Conservation (phyloP, 2,329 filamentous ascomycete species). For the Alternaria ventricosa region DNA sequence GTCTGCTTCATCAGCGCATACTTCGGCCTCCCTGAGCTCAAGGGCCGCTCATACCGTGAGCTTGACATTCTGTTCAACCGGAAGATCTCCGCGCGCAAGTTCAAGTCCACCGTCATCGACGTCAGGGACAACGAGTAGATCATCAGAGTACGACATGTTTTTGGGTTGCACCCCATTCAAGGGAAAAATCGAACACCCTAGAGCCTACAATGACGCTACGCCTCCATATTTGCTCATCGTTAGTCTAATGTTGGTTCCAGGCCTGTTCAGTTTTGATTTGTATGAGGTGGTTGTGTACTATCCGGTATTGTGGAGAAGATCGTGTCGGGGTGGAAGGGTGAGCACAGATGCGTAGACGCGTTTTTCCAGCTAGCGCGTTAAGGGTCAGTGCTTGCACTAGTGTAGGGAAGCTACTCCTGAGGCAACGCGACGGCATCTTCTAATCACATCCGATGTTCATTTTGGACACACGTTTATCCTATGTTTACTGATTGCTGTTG, state of each 20-base stretch:
- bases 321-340: neutral
- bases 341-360: neutral
- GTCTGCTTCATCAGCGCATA: conserved; percentile 61
- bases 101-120: conserved; percentile 62
- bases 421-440: neutral
- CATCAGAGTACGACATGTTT: neutral
- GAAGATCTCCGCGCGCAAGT: conserved; percentile 60
- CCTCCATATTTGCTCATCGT: neutral
- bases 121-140: conserved; percentile 67
- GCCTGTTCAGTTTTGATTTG: neutral
- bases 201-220: neutral
- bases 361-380: neutral
- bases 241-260: neutral
- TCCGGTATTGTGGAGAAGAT: neutral
- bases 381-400: neutral
- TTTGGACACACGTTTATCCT: neutral
- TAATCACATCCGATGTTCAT: neutral
- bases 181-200: neutral
- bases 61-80: conserved; percentile 56
- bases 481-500: neutral
- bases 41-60: conserved; percentile 55
- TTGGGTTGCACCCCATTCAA: neutral
- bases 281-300: neutral
- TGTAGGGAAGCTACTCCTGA: neutral
- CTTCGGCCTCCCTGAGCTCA: conserved; percentile 62